A percentile compares a stretch with the other conserved stretches of the same genome.
Conservation (phyloP, 805 yeast genomes). For the Metschnikowia shivogae region DNA sequence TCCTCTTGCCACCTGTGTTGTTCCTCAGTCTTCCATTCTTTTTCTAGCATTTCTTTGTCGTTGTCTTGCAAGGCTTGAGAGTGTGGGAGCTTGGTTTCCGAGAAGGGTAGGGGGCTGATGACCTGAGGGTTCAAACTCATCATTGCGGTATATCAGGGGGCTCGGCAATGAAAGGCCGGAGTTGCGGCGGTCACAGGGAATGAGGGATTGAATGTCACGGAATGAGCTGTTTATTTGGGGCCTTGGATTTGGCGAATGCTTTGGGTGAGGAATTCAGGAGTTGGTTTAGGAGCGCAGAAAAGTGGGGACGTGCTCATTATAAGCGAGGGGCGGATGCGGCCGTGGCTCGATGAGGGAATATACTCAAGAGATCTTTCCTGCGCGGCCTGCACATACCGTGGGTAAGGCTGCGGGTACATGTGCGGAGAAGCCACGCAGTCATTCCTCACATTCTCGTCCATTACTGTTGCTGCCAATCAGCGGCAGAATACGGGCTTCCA, state of each 20-base stretch:
- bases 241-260: neutral
- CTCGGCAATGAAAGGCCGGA: neutral
- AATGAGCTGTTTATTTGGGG: no score
- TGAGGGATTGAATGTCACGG: neutral
- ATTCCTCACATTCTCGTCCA: neutral
- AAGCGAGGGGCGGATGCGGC: neutral
- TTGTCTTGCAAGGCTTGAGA: neutral
- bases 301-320: neutral
- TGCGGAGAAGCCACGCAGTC: conserved; percentile 1
- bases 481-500: no score
- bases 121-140: neutral
- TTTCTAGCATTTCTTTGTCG: neutral
- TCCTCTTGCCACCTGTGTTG: neutral
- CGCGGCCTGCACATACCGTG: neutral
- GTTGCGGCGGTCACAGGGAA: neutral
- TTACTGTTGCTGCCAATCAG: neutral
- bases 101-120: neutral
- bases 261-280: no score
- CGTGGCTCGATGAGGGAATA: neutral
- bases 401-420: neutral
- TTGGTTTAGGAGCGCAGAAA: no score
- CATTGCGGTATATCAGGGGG: neutral
- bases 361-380: neutral
- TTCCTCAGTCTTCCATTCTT: neutral
- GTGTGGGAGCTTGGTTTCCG: neutral